Conservation (phyloP, 345 rosid species). For the Durio zibethinus region DNA sequence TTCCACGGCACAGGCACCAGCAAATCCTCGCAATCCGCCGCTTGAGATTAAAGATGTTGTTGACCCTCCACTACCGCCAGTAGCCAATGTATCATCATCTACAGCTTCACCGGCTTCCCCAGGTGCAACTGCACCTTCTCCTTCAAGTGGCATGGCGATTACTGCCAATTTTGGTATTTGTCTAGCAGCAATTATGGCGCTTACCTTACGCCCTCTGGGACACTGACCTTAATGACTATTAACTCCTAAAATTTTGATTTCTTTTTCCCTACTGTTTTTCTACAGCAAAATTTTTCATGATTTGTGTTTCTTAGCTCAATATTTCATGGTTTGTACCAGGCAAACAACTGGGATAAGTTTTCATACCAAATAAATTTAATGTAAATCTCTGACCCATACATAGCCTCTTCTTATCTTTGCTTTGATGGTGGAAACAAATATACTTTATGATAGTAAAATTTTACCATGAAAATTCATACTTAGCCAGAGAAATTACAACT, state of each 20-base stretch:
- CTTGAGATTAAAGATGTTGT: constrained; percentile 50
- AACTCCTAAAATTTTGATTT: neutral
- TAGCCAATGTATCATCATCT: constrained; percentile 21
- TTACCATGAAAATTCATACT: neutral
- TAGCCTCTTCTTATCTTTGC: neutral
- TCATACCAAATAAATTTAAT: neutral
- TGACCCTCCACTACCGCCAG: constrained; percentile 83
- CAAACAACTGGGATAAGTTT: neutral
- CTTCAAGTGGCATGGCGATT: constrained; percentile 28
- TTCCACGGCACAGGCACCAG: constrained; percentile 29
- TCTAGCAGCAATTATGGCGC: constrained; percentile 29
- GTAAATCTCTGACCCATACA: neutral
- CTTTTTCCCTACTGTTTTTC: neutral
- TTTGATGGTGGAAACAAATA: neutral
- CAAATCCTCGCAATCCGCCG: constrained; percentile 42
- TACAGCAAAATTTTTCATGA: neutral
- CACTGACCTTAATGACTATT: neutral
- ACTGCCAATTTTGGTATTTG: constrained; percentile 32
- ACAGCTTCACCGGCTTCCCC: constrained; percentile 14
- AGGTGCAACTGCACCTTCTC: constrained; percentile 16
- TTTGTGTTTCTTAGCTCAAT: neutral
- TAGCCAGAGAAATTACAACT: neutral
- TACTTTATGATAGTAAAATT: neutral
- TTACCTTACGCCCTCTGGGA: constrained; percentile 27
- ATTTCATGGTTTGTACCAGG: neutral